Evolutionary conservation across 176 grass and related monocot species (phyloP).

Genomic region (Puya raimondii): DNA sequence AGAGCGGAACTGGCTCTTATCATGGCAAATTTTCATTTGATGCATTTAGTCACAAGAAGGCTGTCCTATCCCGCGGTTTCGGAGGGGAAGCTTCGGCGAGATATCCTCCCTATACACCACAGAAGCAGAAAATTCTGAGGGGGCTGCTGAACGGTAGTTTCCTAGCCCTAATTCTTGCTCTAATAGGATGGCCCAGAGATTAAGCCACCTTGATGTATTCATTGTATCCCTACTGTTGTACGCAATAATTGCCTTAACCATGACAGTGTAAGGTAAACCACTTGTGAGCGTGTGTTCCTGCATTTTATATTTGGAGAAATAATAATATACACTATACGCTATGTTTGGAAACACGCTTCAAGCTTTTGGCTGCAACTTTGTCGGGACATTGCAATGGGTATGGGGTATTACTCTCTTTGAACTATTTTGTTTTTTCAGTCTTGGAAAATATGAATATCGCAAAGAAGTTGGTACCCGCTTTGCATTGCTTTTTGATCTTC

Average conservation of each 20-base stretch:
- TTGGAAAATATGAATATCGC: no score
- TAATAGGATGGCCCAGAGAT: slow-evolving; percentile 45
- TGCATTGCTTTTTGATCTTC: no score
- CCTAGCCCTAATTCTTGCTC: slow-evolving; percentile 48
- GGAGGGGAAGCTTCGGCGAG: slow-evolving; percentile 34
- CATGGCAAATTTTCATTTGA: slow-evolving; percentile 91
- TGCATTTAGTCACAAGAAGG: slow-evolving; percentile 78
- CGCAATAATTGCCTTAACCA: neutral
- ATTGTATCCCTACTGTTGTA: neutral
- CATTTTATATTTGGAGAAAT: no score
- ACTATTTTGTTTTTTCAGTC: no score
- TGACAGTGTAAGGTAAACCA: neutral
- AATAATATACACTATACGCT: no score
- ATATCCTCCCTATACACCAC: slow-evolving; percentile 65
- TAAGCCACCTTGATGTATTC: neutral
- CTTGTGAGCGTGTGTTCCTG: no score
- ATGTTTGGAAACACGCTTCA: no score
- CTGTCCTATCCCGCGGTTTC: slow-evolving; percentile 48
- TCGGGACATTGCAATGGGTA: no score
- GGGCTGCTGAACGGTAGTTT: slow-evolving; percentile 64
- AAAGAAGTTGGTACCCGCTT: no score
- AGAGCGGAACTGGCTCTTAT: slow-evolving; percentile 73
- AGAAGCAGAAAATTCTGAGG: slow-evolving; percentile 66
- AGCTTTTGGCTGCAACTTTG: no score
- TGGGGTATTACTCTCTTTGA: no score